These are phyloP conservation scores for Phytophthora macrochlamydospora DNA, from an alignment of 352 stramenopile species.

Conservation along the genomic window DNA sequence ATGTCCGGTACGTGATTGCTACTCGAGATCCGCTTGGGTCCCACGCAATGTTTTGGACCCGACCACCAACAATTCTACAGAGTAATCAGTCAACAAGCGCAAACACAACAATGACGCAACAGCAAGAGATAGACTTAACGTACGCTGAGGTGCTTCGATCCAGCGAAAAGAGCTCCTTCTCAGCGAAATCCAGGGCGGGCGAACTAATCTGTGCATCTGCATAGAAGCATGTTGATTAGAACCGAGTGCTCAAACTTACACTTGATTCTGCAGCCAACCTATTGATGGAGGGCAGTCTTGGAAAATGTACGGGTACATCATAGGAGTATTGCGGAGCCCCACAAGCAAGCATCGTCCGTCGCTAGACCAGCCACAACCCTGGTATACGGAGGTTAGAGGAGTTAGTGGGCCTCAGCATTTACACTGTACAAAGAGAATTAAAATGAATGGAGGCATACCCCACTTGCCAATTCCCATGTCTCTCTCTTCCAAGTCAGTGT, in stretches of 20 bases:
- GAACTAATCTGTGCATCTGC: constrained; percentile 78
- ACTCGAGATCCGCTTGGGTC: constrained; percentile 73
- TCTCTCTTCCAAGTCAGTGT: constrained; percentile 82
- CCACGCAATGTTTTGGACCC: constrained; percentile 65
- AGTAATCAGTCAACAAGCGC: neutral
- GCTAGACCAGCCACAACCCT: constrained; percentile 77
- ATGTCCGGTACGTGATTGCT: constrained; percentile 60
- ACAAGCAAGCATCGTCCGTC: constrained; percentile 74
- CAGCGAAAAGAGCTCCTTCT: constrained; percentile 64
- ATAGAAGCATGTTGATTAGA: no score
- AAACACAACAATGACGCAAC: neutral
- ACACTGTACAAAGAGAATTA: no score
- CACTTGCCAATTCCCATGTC: constrained; percentile 70
- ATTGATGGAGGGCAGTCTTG: constrained; percentile 58
- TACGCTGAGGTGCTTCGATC: constrained; percentile 69
- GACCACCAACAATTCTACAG: constrained; percentile 62
- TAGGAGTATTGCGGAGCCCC: constrained; percentile 53
- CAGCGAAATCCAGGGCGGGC: constrained; percentile 67
- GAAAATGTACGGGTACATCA: constrained; percentile 81
- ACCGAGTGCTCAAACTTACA: no score
- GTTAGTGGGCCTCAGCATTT: neutral
- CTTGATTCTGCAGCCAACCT: constrained; percentile 31
- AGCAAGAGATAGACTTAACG: constrained; percentile 2
- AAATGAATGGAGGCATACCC: constrained; percentile 33
- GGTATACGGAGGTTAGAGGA: neutral